Percentiles rank a stretch among this genome's conserved stretches.
Evolutionary conservation across 139 green algal species (phyloP).

Genomic region (Prasinococcaceae sp.): DNA sequence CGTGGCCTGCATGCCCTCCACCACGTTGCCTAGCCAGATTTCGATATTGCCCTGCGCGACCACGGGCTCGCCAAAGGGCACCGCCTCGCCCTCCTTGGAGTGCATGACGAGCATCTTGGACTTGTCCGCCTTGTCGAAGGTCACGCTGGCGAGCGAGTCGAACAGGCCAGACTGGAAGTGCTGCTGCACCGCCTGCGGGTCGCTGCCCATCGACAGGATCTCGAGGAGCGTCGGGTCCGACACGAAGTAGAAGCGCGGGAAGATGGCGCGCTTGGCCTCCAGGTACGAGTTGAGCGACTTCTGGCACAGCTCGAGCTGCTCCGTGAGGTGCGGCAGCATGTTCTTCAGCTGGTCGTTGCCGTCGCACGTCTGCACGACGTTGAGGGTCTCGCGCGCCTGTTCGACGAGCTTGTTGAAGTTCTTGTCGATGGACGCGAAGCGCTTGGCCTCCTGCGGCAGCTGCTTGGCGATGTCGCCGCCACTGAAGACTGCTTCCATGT

Average conservation of each 20-base stretch:
- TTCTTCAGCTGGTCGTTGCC: slow-evolving; percentile 76
- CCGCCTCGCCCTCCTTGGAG: slow-evolving; percentile 62
- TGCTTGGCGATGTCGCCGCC: slow-evolving; percentile 92
- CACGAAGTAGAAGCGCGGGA: slow-evolving; percentile 96
- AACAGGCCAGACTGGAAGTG: slow-evolving; percentile 95
- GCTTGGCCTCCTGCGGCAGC: slow-evolving; percentile 83
- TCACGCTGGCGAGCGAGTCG: slow-evolving; percentile 72
- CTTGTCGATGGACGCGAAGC: slow-evolving; percentile 92
- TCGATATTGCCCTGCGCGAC: slow-evolving; percentile 82
- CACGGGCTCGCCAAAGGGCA: slow-evolving; percentile 44
- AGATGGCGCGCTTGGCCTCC: slow-evolving; percentile 85
- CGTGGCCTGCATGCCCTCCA: slow-evolving; percentile 83
- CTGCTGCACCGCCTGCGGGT: slow-evolving; percentile 72
- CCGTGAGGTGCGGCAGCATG: slow-evolving; percentile 76
- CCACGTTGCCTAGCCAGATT: slow-evolving; percentile 82
- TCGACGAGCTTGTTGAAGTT: slow-evolving; percentile 91
- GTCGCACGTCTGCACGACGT: slow-evolving; percentile 70
- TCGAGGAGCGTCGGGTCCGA: slow-evolving; percentile 89
- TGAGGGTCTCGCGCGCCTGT: slow-evolving; percentile 56
- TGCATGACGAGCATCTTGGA: slow-evolving; percentile 81
- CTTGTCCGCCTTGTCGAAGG: slow-evolving; percentile 80
- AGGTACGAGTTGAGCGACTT: slow-evolving; percentile 84
- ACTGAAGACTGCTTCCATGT: slow-evolving; percentile 91
- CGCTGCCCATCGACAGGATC: slow-evolving; percentile 82
- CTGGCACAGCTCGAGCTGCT: slow-evolving; percentile 91